Base-by-base conservation (phyloP, 208 protist species). In the Trypanosoma rangeli region DNA sequence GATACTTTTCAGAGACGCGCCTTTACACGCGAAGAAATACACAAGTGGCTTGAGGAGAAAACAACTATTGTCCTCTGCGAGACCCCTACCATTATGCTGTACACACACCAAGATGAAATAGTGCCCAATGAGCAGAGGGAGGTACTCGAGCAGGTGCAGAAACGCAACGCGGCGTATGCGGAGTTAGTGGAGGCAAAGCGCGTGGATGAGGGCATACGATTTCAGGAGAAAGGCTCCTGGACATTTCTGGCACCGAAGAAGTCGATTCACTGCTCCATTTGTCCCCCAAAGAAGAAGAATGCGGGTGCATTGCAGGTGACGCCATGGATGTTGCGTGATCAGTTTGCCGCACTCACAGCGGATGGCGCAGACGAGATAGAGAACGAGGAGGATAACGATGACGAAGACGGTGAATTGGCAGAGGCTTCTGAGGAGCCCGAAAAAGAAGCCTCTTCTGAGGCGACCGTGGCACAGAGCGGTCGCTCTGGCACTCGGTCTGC, bases 281-380 rank as follows among this genome's bases (percentile, higher is more conserved):
- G 90, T 24, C 86, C 86, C n/a, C 78, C 79, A n/a, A 55, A 58
- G 22, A 83, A 76, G 65, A 74, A 75, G 35, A 74, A 93, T 64
- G 62, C 80, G 33, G 81, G 87, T 12, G 74, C 75, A 16, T 72
- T 96, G 22, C 83, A 91, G 75, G 91, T 94, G 44, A 94, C 92
- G 46, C 56, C 86, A 59, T 97, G 91, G 92, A 95, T 96, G 87
- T 89, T 97, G 55, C 78, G 89, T 56, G 90, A 97, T 67, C 78
- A 84, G 58, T 95, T 92, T 54, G 71, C 70, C 5, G 73, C 77
- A 15, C 60, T 82, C 58, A 56, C 70, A 16, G 76, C 73, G 24
- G 72, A 85, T n/a, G 82, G 79, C 35, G 75, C 89, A n/a, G 83
- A 84, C 16, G 71, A 70, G 10, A 80, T 85, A 7, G 79, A 79